Evolutionary conservation across 345 rosid species (phyloP), one percentile per base, ranked within the genome.

Genomic region (Laguncularia racemosa): DNA sequence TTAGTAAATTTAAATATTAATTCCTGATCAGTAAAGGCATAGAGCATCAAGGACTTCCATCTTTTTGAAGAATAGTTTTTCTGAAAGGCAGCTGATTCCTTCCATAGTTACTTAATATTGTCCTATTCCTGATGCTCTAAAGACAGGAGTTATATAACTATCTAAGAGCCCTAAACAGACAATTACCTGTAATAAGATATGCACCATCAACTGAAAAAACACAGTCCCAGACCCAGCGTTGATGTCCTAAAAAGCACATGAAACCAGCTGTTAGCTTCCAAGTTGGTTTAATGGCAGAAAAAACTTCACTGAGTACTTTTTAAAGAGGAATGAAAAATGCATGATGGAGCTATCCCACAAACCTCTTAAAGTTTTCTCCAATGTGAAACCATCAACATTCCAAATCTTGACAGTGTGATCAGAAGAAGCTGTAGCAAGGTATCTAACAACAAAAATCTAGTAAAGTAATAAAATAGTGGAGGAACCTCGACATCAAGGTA

Each of bases 171-270:
- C 17, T 6, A 40, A 44, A 14, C 46, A 18, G 13, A 59, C 16
- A 53, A 48, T 17, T 64, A 89, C 96, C 95, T 75, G 99, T 89
- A 49, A 93, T 85, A 52, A 89, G 85, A 76, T 81, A 93, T 54
- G 96, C 97, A 58, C 97, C 99, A 62, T 93, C 99, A 15, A 89
- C 99, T 3, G 97, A 93, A 78, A 93, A 93, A 73, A 90, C 96
- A 33, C 96, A 89, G 73, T 93, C 97, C 99, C 97, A 89, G 0
- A 93, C 96, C 97, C 99, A 93, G 54, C 95, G 90, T 50, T 76
- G 81, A 65, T 93, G 99, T 69, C 99, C 99, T 89, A 73, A 56
- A 56, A 48, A 71, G 44, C 21, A 55, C 19, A 26, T 48, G 13
- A 55, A 19, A 44, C 55, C 13, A 18, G 33, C 47, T 14, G 15